Evolutionary conservation across 768 basidiomycete genomes (phyloP), one percentile per base, ranked within the genome.

Genomic region (Psilocybe subaeruginosa): DNA sequence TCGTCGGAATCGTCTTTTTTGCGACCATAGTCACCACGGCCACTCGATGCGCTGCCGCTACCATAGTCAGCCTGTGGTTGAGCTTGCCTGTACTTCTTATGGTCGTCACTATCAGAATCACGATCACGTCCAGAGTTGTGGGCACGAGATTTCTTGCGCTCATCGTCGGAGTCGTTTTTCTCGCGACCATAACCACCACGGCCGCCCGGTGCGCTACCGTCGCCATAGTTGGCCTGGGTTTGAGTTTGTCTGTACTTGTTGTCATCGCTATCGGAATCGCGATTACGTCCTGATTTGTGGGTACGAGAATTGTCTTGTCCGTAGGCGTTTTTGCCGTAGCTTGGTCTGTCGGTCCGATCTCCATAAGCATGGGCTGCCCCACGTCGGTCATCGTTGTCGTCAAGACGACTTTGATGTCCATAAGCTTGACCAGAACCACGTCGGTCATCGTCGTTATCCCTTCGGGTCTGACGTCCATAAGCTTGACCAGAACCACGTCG

Each of bases 361-460:
- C 37, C 14, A 14, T 39, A 39, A 8, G 14, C 37, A 8, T 39
- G 58, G n/a, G 35, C 23, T 14, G 53, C 31, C 35, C 33, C 35
- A 8, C 46, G 53, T 58, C 62, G 49, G 41, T 60, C 63, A 53
- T 66, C 58, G 51, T 63, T 61, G 17, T 65, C 50, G 19, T 54
- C 57, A 39, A 45, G 59, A 11, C 50, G 11, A 14, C 29, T 29
- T 14, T 51, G 50, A 31, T 59, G 8, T 8, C 46, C 49, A 29
- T 53, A 33, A 37, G 17, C 43, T 55, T 58, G 60, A 43, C 53
- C 54, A 46, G 35, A 23, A 23, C 33, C 35, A 8, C 46, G 53
- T 58, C 62, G 49, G 41, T 60, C 63, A 53, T 66, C 58, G 51
- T 63, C 64, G 17, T 65, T 41, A 31, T 54, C 57, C 39, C 53